Conservation (phyloP, 2,329 filamentous ascomycete species). For the Thielaviopsis ethacetica region DNA sequence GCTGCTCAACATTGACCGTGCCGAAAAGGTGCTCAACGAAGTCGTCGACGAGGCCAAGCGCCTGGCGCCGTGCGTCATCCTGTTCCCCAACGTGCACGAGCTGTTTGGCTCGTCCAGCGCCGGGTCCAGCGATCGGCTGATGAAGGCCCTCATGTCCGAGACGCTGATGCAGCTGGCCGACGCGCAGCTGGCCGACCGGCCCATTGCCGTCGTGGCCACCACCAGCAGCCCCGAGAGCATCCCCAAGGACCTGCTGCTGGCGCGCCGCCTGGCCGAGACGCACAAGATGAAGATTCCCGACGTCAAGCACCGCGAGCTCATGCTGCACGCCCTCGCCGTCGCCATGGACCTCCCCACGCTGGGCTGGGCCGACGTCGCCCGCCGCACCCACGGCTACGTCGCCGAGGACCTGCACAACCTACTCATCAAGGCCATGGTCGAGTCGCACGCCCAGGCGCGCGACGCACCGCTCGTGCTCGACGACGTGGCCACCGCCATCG, state of each 20-base stretch:
- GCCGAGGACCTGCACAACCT: constrained; percentile 68
- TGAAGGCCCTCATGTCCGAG: constrained; percentile 18
- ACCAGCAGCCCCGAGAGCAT: constrained; percentile 79
- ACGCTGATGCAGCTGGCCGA: constrained; percentile 6
- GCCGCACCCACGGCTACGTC: constrained; percentile 80
- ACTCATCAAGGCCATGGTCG: constrained; percentile 25
- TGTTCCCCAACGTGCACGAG: constrained; percentile 76
- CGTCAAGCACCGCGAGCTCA: constrained; percentile 58
- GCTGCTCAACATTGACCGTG: constrained; percentile 23
- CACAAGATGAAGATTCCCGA: constrained; percentile 82
- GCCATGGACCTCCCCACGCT: constrained; percentile 49
- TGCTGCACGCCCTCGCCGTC: constrained; percentile 56
- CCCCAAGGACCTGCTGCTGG: constrained; percentile 59
- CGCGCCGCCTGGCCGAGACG: constrained; percentile 65
- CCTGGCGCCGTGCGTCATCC: constrained; percentile 74
- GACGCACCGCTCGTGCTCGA: constrained; percentile 15
- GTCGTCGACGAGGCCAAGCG: constrained; percentile 57
- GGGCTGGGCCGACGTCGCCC: constrained; percentile 58
- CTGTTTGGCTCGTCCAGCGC: constrained; percentile 17
- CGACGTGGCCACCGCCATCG: constrained; percentile 60
- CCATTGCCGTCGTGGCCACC: constrained; percentile 78
- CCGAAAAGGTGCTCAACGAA: constrained; percentile 24
- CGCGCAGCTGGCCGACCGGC: constrained; percentile 17
- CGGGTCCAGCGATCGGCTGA: constrained; percentile 53
- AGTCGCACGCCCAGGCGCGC: background rate